phyloP scores from a whole-genome alignment of 2,329 filamentous ascomycete genomes.

The Ceratocystis harringtonii region DNA sequence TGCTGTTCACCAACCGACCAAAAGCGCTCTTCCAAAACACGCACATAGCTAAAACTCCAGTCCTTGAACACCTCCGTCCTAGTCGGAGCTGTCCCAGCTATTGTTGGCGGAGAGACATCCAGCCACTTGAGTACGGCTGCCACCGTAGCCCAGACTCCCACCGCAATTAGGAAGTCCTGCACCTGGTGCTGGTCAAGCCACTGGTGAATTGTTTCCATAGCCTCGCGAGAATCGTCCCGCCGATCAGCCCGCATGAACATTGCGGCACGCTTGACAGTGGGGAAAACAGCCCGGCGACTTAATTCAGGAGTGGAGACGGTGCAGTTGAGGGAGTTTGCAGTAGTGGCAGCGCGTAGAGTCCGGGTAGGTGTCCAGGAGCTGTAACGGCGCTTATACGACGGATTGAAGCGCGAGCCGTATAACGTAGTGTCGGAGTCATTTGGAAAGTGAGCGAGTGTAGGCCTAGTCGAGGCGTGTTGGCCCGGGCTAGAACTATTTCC shows the following conservation, averaged over 20 bases:
- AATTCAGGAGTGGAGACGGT: background rate
- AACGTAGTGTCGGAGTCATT: background rate
- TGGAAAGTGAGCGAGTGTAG: background rate
- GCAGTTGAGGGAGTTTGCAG: background rate
- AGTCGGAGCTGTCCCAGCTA: background rate
- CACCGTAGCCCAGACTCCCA: conserved; percentile 3
- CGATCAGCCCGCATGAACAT: conserved; percentile 5
- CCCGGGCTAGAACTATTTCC: background rate
- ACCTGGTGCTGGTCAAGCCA: conserved; percentile 2
- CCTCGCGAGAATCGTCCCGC: background rate
- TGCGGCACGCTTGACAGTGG: background rate
- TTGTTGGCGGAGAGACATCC: background rate
- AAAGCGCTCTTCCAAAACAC: background rate
- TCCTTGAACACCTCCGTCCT: background rate
- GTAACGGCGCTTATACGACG: background rate
- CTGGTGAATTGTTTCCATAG: background rate
- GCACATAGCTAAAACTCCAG: conserved; percentile 7
- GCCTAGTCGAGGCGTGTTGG: background rate
- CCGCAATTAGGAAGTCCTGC: background rate
- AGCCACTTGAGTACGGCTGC: conserved; percentile 2
- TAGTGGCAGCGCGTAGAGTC: background rate
- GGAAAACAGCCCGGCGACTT: background rate
- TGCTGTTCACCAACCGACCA: background rate
- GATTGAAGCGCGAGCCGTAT: conserved; percentile 11
- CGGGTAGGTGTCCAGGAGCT: background rate